Evolutionary conservation across 1,284 basidiomycete genomes (phyloP).

Genomic region (Rhodotorula sp.): DNA sequence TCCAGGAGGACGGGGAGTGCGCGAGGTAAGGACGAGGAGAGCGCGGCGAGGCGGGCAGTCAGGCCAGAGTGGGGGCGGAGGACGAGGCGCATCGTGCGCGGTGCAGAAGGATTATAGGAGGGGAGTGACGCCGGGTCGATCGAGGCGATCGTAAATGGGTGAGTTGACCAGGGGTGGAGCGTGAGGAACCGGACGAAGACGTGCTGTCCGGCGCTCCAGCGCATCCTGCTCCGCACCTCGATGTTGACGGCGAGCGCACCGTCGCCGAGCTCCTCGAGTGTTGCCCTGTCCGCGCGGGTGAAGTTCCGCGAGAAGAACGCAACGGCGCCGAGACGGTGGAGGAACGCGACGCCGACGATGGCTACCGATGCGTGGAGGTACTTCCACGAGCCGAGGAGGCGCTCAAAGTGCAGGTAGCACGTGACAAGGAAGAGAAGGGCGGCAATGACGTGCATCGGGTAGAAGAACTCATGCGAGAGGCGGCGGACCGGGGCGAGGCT

Average conservation of each 20-base stretch:
- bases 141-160: slow-evolving; percentile 53
- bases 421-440: slow-evolving; percentile 41
- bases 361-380: slow-evolving; percentile 52
- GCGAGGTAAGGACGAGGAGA: slow-evolving; percentile 30
- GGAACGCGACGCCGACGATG: slow-evolving; percentile 46
- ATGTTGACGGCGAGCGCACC: slow-evolving; percentile 46
- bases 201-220: slow-evolving; percentile 54
- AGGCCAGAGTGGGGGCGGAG: slow-evolving; percentile 50
- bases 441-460: slow-evolving; percentile 48
- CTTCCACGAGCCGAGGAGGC: slow-evolving; percentile 38
- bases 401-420: slow-evolving; percentile 53
- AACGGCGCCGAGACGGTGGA: slow-evolving; percentile 47
- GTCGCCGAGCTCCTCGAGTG: slow-evolving; percentile 47
- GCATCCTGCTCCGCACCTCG: background rate
- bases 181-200: slow-evolving; percentile 53
- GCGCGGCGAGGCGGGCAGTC: slow-evolving; percentile 46
- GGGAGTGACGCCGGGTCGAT: slow-evolving; percentile 4
- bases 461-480: slow-evolving; percentile 54
- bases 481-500: slow-evolving; percentile 53
- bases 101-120: background rate
- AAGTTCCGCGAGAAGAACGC: slow-evolving; percentile 44
- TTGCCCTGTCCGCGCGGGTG: slow-evolving; percentile 38
- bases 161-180: slow-evolving; percentile 44
- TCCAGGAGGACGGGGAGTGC: slow-evolving; percentile 50
- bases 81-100: slow-evolving; percentile 43